phyloP scores from a whole-genome alignment of 768 basidiomycete species.

The Kwoniella sp. region DNA sequence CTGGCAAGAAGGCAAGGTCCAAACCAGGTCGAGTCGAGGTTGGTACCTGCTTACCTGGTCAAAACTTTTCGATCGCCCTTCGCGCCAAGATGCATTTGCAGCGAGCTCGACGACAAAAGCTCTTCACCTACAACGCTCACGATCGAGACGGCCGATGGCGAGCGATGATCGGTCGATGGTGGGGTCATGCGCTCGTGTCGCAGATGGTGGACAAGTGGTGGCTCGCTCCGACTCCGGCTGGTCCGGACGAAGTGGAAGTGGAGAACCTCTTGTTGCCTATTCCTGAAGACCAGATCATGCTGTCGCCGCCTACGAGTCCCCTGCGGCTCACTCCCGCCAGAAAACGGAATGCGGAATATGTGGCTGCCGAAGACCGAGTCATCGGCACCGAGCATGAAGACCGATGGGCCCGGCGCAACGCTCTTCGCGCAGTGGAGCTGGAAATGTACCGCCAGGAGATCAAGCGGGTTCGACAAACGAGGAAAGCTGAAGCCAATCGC shows the following conservation, averaged over 20 bases:
- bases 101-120: neutral
- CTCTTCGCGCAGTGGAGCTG: conserved; percentile 9
- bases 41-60: neutral
- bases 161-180: conserved; percentile 14
- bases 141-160: conserved; percentile 8
- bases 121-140: neutral
- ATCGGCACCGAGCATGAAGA: conserved; percentile 11
- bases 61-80: conserved; percentile 7
- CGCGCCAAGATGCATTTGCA: neutral
- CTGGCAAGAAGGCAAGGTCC: conserved; percentile 1
- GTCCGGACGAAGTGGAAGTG: conserved; percentile 15
- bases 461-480: neutral
- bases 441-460: neutral
- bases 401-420: conserved; percentile 20
- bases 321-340: neutral
- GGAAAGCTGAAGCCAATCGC: neutral
- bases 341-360: conserved; percentile 1
- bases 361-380: neutral
- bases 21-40: neutral
- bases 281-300: conserved; percentile 6
- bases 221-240: neutral
- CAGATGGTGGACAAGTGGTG: conserved; percentile 13
- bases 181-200: conserved; percentile 5
- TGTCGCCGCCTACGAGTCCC: conserved; percentile 2
- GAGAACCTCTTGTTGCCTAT: neutral